Evolutionary conservation across 2,329 filamentous ascomycete genomes (phyloP).

Genomic region (Teratosphaeria nubilosa): DNA sequence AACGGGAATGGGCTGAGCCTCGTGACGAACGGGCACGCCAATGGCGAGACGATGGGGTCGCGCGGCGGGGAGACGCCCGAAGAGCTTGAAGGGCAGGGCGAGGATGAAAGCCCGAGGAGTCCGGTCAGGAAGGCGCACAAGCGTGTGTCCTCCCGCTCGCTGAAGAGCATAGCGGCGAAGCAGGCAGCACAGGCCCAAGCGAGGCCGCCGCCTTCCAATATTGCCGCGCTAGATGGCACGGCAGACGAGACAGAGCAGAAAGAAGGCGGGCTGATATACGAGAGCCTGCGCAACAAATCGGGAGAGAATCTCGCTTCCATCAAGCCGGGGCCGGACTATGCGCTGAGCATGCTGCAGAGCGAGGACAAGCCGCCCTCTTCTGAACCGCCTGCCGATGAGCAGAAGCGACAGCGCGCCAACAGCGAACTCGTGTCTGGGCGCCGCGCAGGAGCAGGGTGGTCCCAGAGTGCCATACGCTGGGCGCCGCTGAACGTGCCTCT

Average conservation of each 20-base stretch:
- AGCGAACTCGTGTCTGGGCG: conserved; percentile 42
- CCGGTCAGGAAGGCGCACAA: conserved; percentile 19
- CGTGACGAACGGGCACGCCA: neutral
- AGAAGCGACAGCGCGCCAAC: conserved; percentile 9
- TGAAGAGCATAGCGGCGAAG: conserved; percentile 12
- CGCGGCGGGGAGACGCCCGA: conserved; percentile 7
- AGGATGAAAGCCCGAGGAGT: conserved; percentile 20
- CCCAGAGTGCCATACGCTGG: conserved; percentile 57
- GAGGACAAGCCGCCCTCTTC: conserved; percentile 23
- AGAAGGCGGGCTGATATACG: conserved; percentile 27
- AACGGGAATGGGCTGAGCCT: conserved; percentile 10
- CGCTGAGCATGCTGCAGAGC: conserved; percentile 18
- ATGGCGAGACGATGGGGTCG: neutral
- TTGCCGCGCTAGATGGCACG: neutral
- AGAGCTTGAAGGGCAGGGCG: conserved; percentile 19
- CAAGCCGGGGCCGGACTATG: conserved; percentile 12
- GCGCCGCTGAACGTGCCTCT: conserved; percentile 66
- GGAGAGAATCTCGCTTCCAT: conserved; percentile 32
- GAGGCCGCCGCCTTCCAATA: neutral
- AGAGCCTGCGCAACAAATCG: conserved; percentile 35
- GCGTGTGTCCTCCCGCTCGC: conserved; percentile 14
- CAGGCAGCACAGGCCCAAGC: conserved; percentile 5
- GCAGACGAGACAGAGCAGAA: neutral
- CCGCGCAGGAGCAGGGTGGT: conserved; percentile 45
- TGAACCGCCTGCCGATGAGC: conserved; percentile 10